Evolutionary conservation across 495 filamentous ascomycete species (phyloP).

Genomic region (Chlorociboria aeruginascens): DNA sequence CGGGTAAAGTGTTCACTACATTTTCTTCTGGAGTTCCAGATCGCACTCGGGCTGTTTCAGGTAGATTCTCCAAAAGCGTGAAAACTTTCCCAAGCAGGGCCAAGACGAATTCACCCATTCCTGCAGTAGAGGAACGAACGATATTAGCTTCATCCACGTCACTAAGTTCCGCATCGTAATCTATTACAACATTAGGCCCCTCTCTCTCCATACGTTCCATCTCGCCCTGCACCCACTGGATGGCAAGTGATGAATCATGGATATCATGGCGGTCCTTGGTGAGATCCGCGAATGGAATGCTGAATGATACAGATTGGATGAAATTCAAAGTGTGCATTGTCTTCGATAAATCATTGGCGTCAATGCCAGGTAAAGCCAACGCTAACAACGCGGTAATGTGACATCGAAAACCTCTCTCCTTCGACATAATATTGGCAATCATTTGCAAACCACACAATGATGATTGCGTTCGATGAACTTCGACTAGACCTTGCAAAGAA

Average conservation of each 20-base stretch:
- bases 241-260: conserved; percentile 66
- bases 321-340: conserved; percentile 88
- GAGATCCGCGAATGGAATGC: conserved; percentile 80
- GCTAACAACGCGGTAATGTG: conserved; percentile 89
- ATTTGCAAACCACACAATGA: conserved; percentile 84
- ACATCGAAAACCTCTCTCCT: conserved; percentile 85
- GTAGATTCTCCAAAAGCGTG: conserved; percentile 87
- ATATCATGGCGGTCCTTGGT: conserved; percentile 56
- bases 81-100: conserved; percentile 90
- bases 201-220: conserved; percentile 88
- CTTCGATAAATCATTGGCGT: conserved; percentile 96
- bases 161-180: conserved; percentile 71
- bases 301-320: conserved; percentile 89
- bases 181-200: conserved; percentile 68
- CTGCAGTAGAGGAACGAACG: conserved; percentile 89
- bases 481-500: conserved; percentile 87
- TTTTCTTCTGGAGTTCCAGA: conserved; percentile 93
- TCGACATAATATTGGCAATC: conserved; percentile 77
- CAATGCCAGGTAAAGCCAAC: conserved; percentile 85
- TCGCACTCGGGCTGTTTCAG: conserved; percentile 74
- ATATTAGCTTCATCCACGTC: conserved; percentile 85
- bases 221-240: conserved; percentile 87
- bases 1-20: conserved; percentile 90
- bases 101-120: conserved; percentile 82
- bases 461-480: conserved; percentile 93